phyloP scores from a whole-genome alignment of 2,329 filamentous ascomycete genomes.

The Curvularia eragrostidis region DNA sequence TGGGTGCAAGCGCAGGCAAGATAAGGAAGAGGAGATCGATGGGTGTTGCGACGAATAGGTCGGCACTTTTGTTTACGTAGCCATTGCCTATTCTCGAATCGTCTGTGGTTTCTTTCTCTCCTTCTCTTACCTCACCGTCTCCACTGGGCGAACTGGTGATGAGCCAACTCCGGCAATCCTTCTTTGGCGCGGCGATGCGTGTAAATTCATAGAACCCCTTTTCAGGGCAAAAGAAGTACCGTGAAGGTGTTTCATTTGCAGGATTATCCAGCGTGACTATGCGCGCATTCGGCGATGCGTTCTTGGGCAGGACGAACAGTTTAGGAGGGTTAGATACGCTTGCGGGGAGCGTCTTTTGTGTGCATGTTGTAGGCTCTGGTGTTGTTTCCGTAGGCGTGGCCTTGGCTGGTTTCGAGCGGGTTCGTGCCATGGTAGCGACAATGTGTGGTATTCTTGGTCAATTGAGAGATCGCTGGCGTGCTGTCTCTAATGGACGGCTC shows the following conservation, averaged over 20 bases:
- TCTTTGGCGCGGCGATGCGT: conserved; percentile 59
- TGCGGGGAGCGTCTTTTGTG: conserved; percentile 42
- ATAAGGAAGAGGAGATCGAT: conserved; percentile 86
- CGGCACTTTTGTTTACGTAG: conserved; percentile 69
- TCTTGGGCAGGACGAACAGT: conserved; percentile 64
- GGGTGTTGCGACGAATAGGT: conserved; percentile 82
- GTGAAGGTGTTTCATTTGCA: conserved; percentile 54
- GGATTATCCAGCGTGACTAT: conserved; percentile 65
- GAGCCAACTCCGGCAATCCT: conserved; percentile 62
- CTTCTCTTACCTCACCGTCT: conserved; percentile 2
- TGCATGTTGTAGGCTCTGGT: conserved; percentile 31
- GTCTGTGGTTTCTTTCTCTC: conserved; percentile 12
- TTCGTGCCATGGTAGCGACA: conserved; percentile 41
- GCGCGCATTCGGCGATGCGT: conserved; percentile 59
- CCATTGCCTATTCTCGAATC: conserved; percentile 45
- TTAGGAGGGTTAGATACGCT: conserved; percentile 55
- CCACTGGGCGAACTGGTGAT: conserved; percentile 42
- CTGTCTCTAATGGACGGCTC: background rate
- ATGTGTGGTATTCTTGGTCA: background rate
- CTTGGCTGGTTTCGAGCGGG: conserved; percentile 42
- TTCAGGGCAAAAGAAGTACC: conserved; percentile 66
- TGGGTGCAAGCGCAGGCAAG: conserved; percentile 70
- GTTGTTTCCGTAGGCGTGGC: conserved; percentile 24
- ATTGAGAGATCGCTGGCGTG: background rate
- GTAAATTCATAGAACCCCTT: conserved; percentile 69